A percentile compares a stretch with the other conserved stretches of the same genome.
These are phyloP conservation scores for Fusarium palustre DNA, from an alignment of 2,329 filamentous ascomycete species.

Conservation along the genomic window DNA sequence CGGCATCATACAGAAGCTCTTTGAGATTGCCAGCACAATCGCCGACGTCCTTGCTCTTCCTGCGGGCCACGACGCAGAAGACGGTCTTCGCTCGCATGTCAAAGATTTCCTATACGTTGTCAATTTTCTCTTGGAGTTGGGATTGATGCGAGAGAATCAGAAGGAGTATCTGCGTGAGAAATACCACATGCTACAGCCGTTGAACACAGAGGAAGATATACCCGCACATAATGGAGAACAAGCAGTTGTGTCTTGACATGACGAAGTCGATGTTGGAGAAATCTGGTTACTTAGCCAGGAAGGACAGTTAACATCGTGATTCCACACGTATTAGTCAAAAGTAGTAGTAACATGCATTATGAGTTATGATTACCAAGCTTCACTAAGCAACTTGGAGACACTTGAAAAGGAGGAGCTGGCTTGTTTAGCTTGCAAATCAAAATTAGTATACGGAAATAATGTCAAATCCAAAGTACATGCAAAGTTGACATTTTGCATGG, in stretches of 20 bases:
- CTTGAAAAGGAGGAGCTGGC: no score
- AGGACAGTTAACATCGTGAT: slow-evolving; percentile 2
- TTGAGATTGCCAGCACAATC: slow-evolving; percentile 70
- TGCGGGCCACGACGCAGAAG: slow-evolving; percentile 53
- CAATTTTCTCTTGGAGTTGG: slow-evolving; percentile 62
- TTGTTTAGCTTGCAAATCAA: background rate
- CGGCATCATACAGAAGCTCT: slow-evolving; percentile 68
- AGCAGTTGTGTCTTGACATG: slow-evolving; percentile 17
- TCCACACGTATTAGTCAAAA: background rate
- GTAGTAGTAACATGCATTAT: slow-evolving; percentile 9
- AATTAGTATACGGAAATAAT: background rate
- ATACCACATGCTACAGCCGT: slow-evolving; percentile 51
- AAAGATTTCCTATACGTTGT: slow-evolving; percentile 67
- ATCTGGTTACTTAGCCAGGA: slow-evolving; percentile 10
- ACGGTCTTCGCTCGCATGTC: slow-evolving; percentile 61
- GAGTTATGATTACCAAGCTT: slow-evolving; percentile 17
- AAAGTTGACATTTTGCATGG: background rate
- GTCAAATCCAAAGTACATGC: background rate
- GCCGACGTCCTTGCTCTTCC: slow-evolving; percentile 68
- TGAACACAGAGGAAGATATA: slow-evolving; percentile 41
- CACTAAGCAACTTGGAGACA: no score
- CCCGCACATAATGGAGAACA: slow-evolving; percentile 20
- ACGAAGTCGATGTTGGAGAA: background rate
- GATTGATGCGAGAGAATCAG: slow-evolving; percentile 60
- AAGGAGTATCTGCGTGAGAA: slow-evolving; percentile 56